Evolutionary conservation across 2,329 filamentous ascomycete species (phyloP).

Genomic region (Thermochaetoides dissita): DNA sequence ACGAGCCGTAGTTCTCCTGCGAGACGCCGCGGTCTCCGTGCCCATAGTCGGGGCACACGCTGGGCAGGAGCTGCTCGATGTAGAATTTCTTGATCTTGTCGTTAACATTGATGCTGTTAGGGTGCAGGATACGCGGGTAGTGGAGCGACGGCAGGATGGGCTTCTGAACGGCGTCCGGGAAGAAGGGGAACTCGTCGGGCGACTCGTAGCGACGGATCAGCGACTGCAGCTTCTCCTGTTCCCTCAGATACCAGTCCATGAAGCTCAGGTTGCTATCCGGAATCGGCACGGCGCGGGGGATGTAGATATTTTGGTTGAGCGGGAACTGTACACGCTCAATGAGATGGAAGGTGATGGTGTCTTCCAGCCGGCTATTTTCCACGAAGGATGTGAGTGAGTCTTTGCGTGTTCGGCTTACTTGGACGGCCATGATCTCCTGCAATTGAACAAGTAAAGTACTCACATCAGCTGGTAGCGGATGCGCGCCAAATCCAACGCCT

Average conservation of each 20-base stretch:
- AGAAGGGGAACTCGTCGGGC: constrained; percentile 96
- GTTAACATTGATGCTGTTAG: constrained; percentile 86
- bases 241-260: constrained; percentile 83
- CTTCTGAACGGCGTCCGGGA: constrained; percentile 62
- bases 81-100: constrained; percentile 75
- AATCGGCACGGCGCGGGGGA: constrained; percentile 63
- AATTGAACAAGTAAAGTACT: constrained; percentile 19
- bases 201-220: constrained; percentile 88
- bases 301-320: constrained; percentile 77
- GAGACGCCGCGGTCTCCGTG: constrained; percentile 67
- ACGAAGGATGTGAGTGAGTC: too few species aligned
- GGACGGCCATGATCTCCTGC: background rate
- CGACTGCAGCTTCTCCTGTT: constrained; percentile 85
- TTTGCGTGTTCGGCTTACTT: background rate
- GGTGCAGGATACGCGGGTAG: constrained; percentile 78
- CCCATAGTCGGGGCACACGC: constrained; percentile 63
- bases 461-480: constrained; percentile 93
- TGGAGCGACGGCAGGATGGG: constrained; percentile 77
- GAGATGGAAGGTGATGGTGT: constrained; percentile 92
- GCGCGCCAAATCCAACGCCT: constrained; percentile 76
- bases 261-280: constrained; percentile 63
- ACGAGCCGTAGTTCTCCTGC: constrained; percentile 88
- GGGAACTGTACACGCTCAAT: constrained; percentile 98
- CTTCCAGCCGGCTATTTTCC: constrained; percentile 66
- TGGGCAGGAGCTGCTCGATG: constrained; percentile 67